A percentile compares a stretch with the other conserved stretches of the same genome.
These are phyloP conservation scores for Colletotrichum magnum DNA, from an alignment of 2,329 filamentous ascomycete species.

Conservation along the genomic window DNA sequence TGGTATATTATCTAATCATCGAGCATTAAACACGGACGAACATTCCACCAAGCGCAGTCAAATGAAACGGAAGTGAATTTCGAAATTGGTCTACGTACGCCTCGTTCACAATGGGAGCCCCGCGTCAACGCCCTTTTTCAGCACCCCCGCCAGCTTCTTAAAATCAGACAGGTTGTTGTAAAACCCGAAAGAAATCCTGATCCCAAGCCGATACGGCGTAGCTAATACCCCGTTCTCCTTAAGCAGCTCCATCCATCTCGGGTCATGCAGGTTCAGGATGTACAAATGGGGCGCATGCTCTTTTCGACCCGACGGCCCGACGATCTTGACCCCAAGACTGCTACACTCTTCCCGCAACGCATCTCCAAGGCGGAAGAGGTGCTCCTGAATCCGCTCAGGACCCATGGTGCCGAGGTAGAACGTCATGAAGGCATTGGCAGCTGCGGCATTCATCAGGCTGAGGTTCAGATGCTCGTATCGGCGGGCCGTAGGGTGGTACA, in stretches of 20 bases:
- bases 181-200: slow-evolving; percentile 48
- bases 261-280: slow-evolving; percentile 44
- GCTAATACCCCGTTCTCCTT: slow-evolving; percentile 38
- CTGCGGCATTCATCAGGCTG: slow-evolving; percentile 43
- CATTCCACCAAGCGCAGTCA: neutral
- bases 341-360: slow-evolving; percentile 42
- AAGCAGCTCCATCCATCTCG: slow-evolving; percentile 44
- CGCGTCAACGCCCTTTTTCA: neutral
- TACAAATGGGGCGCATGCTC: slow-evolving; percentile 49
- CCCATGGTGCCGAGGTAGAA: slow-evolving; percentile 48
- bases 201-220: slow-evolving; percentile 46
- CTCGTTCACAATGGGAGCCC: neutral
- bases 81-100: neutral
- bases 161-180: slow-evolving; percentile 45
- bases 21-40: too few relatives aligned
- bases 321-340: slow-evolving; percentile 43
- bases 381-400: slow-evolving; percentile 44
- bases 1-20: neutral
- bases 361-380: slow-evolving; percentile 46
- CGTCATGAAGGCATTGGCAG: slow-evolving; percentile 45
- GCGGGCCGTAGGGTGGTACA: slow-evolving; percentile 45
- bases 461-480: slow-evolving; percentile 51
- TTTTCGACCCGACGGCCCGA: slow-evolving; percentile 42
- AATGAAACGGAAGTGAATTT: neutral
- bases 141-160: slow-evolving; percentile 27